Conservation (phyloP, 805 yeast genomes). For the Nakazawaea anatomiae region DNA sequence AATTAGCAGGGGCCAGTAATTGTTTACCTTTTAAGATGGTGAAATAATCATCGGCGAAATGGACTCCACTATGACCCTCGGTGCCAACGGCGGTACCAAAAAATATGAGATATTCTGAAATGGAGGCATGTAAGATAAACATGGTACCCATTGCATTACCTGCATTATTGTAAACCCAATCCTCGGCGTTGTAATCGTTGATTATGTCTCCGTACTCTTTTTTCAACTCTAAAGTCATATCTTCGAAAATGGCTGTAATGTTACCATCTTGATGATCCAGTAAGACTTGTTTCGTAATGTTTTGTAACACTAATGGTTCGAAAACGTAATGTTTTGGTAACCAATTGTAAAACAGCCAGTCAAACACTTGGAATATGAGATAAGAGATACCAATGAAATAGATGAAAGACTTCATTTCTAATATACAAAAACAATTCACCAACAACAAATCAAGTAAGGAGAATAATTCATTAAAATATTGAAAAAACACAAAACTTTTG, state of each 20-base stretch:
- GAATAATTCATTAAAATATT: too few species aligned
- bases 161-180: conserved; percentile 96
- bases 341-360: conserved; percentile 50
- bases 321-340: conserved; percentile 68
- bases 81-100: conserved; percentile 94
- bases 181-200: conserved; percentile 66
- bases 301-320: conserved; percentile 56
- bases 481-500: background rate
- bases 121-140: conserved; percentile 92
- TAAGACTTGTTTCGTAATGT: conserved; percentile 50
- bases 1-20: conserved; percentile 61
- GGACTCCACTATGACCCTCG: conserved; percentile 94
- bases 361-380: conserved; percentile 16
- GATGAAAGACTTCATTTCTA: background rate
- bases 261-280: conserved; percentile 48
- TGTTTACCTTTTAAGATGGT: conserved; percentile 82
- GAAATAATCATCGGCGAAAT: conserved; percentile 96
- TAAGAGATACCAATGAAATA: background rate
- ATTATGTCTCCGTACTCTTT: conserved; percentile 67
- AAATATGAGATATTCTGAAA: conserved; percentile 86
- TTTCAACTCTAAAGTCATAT: conserved; percentile 52
- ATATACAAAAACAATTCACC: background rate
- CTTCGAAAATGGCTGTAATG: conserved; percentile 57
- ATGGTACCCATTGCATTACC: conserved; percentile 99
- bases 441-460: too few species aligned